phyloP scores from a whole-genome alignment of 1,284 basidiomycete genomes.

The Melampsora americana region DNA sequence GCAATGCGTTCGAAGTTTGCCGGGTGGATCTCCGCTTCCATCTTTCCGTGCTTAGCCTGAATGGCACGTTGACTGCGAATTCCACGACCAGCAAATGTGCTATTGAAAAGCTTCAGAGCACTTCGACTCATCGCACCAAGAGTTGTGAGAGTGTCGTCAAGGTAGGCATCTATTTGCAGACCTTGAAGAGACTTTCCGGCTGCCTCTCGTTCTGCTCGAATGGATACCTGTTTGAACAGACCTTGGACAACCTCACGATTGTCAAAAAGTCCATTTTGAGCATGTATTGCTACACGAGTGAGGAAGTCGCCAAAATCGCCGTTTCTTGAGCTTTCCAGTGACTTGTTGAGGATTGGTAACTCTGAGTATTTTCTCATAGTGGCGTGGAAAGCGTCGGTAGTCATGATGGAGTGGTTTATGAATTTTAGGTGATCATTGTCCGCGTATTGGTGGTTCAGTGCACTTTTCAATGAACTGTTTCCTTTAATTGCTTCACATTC shows the following conservation, averaged over 20 bases:
- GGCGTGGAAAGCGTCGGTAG: no score
- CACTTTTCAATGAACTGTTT: no score
- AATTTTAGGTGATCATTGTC: no score
- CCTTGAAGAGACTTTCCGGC: constrained; percentile 9
- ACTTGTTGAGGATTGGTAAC: no score
- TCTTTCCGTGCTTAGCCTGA: constrained; percentile 3
- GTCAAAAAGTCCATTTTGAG: constrained; percentile 3
- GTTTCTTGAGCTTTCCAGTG: no score
- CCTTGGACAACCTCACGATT: constrained; percentile 11
- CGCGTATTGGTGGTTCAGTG: no score
- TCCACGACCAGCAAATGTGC: constrained; percentile 2
- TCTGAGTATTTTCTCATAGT: no score
- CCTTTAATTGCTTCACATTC: no score
- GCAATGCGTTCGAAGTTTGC: constrained; percentile 16
- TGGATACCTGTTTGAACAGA: constrained; percentile 4
- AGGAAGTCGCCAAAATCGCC: background rate
- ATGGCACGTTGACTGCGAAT: background rate
- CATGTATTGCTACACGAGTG: background rate
- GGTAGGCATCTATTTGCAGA: constrained; percentile 4
- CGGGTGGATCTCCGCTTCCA: constrained; percentile 2
- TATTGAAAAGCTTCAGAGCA: background rate
- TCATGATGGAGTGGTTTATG: no score
- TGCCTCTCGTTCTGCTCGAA: background rate
- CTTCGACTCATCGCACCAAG: constrained; percentile 28
- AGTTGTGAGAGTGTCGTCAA: constrained; percentile 10